Base-by-base conservation (phyloP, 2,329 filamentous ascomycete species). In the Chaetomium sp. region DNA sequence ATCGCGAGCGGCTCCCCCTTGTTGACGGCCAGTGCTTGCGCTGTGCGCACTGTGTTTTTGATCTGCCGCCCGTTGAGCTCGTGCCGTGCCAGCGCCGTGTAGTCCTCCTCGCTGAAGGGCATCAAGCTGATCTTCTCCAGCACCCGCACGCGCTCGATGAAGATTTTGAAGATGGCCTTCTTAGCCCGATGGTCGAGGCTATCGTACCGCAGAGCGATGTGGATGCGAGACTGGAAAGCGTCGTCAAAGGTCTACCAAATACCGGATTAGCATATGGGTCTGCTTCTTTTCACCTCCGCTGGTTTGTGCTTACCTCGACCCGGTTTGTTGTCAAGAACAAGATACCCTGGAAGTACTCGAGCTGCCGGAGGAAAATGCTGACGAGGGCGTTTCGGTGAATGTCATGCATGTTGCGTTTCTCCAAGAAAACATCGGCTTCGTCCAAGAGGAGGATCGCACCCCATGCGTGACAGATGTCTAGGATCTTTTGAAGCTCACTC, bases 311-410 rank as follows among this genome's bases (percentile, higher is more conserved):
- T 73, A 82, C 82, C 79, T 90, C 86, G 0, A 96, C 91, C 1
- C 92, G 87, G 74, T 96, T 96, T 2, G 93, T 96, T 0, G 93
- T 97, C 29, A 97, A 78, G 79, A 97, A 96, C 4, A 96, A 76
- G 60, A 96, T 96, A 3, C 93, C 93, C 73, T 96, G 91, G 78
- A 96, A 96, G 75, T 96, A 97, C 76, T 97, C 93, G 0, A 97
- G 82, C 63, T 94, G 83, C 0, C 92, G 87, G 2, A 97, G 80
- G 81, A 97, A 97, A 72, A 96, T 92, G 74, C 88, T 91, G 60
- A 96, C 93, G 0, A 95, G 85, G 0, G 90, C 90, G 71, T 96
- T 96, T 65, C 92, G 88, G 73, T 93, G 89, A 60, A 96, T 89
- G 71, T 96, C 91, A 68, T 92, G 88, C 72, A 92, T 88, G 56